Evolutionary conservation across 2,329 filamentous ascomycete genomes (phyloP).

Genomic region (Epicoccum nigrum): DNA sequence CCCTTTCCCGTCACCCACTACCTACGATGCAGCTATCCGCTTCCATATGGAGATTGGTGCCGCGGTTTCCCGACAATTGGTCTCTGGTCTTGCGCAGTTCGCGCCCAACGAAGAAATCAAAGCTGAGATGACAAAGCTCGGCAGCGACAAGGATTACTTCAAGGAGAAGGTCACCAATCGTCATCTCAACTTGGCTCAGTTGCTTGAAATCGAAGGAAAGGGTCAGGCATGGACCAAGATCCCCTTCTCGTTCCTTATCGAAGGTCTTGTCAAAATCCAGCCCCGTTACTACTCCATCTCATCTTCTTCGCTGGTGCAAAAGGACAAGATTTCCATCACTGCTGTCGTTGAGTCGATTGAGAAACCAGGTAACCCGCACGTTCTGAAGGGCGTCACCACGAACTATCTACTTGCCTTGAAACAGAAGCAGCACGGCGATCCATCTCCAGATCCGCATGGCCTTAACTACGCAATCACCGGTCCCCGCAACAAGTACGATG

Average conservation of each 20-base stretch:
- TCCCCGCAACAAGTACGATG: constrained; percentile 95
- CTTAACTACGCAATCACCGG: constrained; percentile 85
- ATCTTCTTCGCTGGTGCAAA: constrained; percentile 91
- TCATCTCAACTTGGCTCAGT: constrained; percentile 87
- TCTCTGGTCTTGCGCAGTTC: constrained; percentile 85
- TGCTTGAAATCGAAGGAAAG: constrained; percentile 74
- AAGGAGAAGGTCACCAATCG: constrained; percentile 80
- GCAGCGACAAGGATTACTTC: constrained; percentile 95
- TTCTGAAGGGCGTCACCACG: constrained; percentile 93
- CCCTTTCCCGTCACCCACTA: constrained; percentile 95
- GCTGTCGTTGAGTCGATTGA: constrained; percentile 87
- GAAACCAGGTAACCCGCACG: constrained; percentile 74
- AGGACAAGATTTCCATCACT: constrained; percentile 93
- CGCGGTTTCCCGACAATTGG: constrained; percentile 93
- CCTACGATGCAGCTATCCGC: constrained; percentile 88
- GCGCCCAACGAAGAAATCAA: constrained; percentile 84
- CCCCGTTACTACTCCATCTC: constrained; percentile 99
- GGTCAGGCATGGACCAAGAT: constrained; percentile 80
- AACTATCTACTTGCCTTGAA: constrained; percentile 96
- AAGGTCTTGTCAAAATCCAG: constrained; percentile 92
- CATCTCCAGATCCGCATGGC: constrained; percentile 80
- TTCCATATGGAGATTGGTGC: constrained; percentile 98
- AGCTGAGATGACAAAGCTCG: constrained; percentile 85
- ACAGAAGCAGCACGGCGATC: constrained; percentile 92
- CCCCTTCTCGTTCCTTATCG: constrained; percentile 93